These are phyloP conservation scores for Monosporozyma servazzii DNA, from an alignment of 805 yeast genomes.

Conservation along the genomic window DNA sequence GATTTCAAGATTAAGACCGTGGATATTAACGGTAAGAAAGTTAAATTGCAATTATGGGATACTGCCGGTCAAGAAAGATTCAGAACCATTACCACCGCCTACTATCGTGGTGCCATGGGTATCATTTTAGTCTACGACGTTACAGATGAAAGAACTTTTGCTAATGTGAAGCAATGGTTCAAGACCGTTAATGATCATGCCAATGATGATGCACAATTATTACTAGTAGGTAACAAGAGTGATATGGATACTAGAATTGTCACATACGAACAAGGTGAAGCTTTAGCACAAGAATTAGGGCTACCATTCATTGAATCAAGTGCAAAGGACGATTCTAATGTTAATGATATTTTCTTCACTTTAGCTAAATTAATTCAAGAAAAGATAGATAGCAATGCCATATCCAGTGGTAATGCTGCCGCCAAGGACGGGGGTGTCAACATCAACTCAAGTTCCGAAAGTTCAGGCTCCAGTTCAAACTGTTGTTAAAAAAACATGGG, in stretches of 20 bases:
- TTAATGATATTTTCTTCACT: constrained; percentile 83
- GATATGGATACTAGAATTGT: constrained; percentile 87
- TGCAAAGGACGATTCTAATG: constrained; percentile 89
- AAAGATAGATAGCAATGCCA: constrained; percentile 41
- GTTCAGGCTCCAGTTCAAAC: constrained; percentile 44
- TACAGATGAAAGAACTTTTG: constrained; percentile 84
- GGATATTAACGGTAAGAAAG: constrained; percentile 84
- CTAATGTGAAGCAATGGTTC: constrained; percentile 89
- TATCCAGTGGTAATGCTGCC: constrained; percentile 40
- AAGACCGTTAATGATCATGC: constrained; percentile 95
- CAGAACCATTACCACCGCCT: constrained; percentile 89
- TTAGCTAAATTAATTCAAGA: constrained; percentile 82
- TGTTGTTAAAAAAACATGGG: constrained; percentile 37
- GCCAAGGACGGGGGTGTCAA: constrained; percentile 39
- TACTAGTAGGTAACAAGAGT: constrained; percentile 91
- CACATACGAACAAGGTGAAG: constrained; percentile 81
- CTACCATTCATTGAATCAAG: constrained; percentile 92
- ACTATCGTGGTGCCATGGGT: constrained; percentile 86
- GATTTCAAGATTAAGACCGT: constrained; percentile 96
- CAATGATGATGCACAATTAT: constrained; percentile 87
- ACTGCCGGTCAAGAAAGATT: constrained; percentile 97
- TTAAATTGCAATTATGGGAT: constrained; percentile 94
- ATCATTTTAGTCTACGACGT: constrained; percentile 78
- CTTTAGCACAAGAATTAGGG: constrained; percentile 74
- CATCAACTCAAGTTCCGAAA: constrained; percentile 34